Evolutionary conservation across 805 yeast species (phyloP).

Genomic region (Cyberlindnera lachancei): DNA sequence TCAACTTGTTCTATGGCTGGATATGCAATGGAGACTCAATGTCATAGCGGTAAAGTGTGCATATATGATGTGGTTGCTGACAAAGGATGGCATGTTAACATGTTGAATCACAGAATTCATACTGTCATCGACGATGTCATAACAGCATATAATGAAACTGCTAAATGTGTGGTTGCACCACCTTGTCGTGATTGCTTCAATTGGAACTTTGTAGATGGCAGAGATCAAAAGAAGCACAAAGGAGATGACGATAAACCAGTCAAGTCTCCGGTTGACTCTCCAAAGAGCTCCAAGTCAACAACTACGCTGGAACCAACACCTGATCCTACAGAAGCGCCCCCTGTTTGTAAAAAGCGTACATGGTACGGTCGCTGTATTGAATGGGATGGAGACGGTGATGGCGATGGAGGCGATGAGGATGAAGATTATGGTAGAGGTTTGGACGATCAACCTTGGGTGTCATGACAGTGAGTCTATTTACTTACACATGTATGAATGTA

Average conservation of each 20-base stretch:
- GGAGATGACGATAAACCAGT: conserved; percentile 1
- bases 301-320: conserved; percentile 1
- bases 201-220: conserved; percentile 63
- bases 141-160: conserved; percentile 64
- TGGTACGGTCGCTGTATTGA: conserved; percentile 58
- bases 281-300: too few relatives aligned
- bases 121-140: conserved; percentile 82
- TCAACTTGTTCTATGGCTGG: conserved; percentile 88
- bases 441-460: too few relatives aligned
- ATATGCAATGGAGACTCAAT: conserved; percentile 93
- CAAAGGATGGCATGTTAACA: conserved; percentile 83
- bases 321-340: conserved; percentile 18
- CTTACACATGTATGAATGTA: neutral
- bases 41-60: conserved; percentile 87
- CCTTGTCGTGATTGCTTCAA: conserved; percentile 87
- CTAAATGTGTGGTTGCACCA: conserved; percentile 65
- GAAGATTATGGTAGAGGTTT: too few relatives aligned
- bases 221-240: conserved; percentile 5
- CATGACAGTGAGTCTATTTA: too few relatives aligned
- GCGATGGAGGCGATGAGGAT: neutral
- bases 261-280: neutral
- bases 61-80: conserved; percentile 86
- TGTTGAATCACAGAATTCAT: conserved; percentile 84
- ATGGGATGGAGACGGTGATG: conserved; percentile 22
- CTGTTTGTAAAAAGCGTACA: conserved; percentile 23